These are phyloP conservation scores for Dothistroma pini DNA, from an alignment of 2,329 filamentous ascomycete genomes.

Conservation along the genomic window DNA sequence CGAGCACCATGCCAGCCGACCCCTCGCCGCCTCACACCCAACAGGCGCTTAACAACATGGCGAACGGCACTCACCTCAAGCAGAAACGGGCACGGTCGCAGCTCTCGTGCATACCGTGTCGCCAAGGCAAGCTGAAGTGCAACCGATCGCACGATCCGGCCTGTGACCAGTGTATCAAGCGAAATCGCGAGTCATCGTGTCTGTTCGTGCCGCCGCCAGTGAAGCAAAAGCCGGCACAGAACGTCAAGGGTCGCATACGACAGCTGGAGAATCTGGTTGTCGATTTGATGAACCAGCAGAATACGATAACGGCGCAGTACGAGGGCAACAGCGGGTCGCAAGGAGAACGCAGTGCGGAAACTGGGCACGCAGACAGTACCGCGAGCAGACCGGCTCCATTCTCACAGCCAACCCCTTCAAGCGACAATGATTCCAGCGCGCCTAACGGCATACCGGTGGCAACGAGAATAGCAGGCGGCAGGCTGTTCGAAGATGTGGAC, in stretches of 20 bases:
- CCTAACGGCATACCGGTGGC: slow-evolving; percentile 5
- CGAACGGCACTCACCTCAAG: slow-evolving; percentile 26
- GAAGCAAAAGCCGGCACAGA: slow-evolving; percentile 32
- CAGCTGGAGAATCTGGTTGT: slow-evolving; percentile 36
- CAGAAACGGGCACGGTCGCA: slow-evolving; percentile 38
- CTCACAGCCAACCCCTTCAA: slow-evolving; percentile 31
- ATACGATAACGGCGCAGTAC: not conserved
- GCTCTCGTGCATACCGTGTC: slow-evolving; percentile 36
- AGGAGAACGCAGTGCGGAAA: not conserved
- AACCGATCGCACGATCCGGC: slow-evolving; percentile 33
- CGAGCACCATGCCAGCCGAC: slow-evolving; percentile 1
- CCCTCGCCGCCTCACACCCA: slow-evolving; percentile 6
- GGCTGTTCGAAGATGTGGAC: slow-evolving; percentile 39
- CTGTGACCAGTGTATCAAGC: slow-evolving; percentile 39
- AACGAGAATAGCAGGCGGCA: slow-evolving; percentile 1
- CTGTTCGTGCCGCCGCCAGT: slow-evolving; percentile 33
- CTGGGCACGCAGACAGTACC: not conserved
- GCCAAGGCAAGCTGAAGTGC: slow-evolving; percentile 38
- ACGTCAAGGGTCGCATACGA: slow-evolving; percentile 36
- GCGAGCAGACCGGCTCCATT: slow-evolving; percentile 5
- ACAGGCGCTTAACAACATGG: slow-evolving; percentile 14
- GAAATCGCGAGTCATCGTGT: slow-evolving; percentile 30
- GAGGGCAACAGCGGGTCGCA: not conserved
- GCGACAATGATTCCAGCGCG: slow-evolving; percentile 25
- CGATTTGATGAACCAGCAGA: slow-evolving; percentile 36